Evolutionary conservation across 78 protist genomes (phyloP), one percentile per base, ranked within the genome.

Genomic region (Dictyostelium capitatum): DNA sequence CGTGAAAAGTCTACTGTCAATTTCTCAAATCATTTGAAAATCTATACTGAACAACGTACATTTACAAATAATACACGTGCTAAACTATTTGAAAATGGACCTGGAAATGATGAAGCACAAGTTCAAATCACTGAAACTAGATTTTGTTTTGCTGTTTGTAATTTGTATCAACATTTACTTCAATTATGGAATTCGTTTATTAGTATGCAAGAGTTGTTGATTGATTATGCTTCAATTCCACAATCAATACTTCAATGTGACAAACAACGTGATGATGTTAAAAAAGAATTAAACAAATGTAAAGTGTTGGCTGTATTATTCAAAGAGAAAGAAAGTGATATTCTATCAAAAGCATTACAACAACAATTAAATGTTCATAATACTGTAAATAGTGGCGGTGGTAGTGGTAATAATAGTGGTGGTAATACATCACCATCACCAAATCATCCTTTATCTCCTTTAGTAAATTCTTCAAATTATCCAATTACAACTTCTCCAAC

Each of bases 261-360:
- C 4, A 87, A 87, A 50, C 93, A 87, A 77, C 57, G 93, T 17
- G 93, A 87, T 0, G 93, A 87, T 6, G 46, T 87, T 28, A 87
- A 87, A 57, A 87, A 87, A 46, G 93, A 87, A 77, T 48, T 74
- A 30, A 79, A 79, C 67, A 87, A 87, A 77, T 87, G 93, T 77
- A 87, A 87, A 77, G 75, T 87, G 47, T 50, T 87, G 53, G 80
- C 93, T 12, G 93, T 87, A 19, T 1, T 70, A 78, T 65, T 87
- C 14, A 87, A 87, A 77, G 93, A 87, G 51, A 87, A 87, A 32
- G 93, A 87, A 87, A 72, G 82, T 50, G 93, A 87, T n/a, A 43
- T 77, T 6, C 11, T 65, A 25, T 25, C 74, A 11, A 56, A 59
- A 43, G 78, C 25, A 37, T 32, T 65, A 11, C 91, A 48, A 79